Conservation (phyloP, 2,329 filamentous ascomycete species). For the Byssoonygena ceratinophila region DNA sequence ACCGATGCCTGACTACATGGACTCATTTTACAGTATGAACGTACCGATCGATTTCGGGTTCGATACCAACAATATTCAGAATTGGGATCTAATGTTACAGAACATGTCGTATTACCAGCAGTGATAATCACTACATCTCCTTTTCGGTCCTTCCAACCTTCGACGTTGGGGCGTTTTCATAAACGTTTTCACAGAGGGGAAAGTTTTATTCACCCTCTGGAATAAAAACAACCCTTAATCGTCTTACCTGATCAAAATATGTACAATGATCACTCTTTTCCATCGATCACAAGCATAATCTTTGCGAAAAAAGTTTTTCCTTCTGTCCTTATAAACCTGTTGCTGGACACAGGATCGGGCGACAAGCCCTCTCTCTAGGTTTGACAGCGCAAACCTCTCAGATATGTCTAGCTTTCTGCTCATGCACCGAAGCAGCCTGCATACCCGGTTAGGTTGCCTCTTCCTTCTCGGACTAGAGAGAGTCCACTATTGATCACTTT, state of each 20-base stretch:
- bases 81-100: not conserved
- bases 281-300: not conserved
- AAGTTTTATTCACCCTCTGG: not conserved
- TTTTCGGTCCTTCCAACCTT: not conserved
- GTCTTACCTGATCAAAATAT: not conserved
- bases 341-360: not conserved
- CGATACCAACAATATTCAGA: not conserved
- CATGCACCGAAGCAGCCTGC: not conserved
- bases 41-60: not conserved
- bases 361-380: not conserved
- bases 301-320: not conserved
- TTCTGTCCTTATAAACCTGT: not conserved
- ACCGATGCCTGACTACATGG: slow-evolving; percentile 1
- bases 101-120: not conserved
- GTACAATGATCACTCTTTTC: not conserved
- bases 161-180: not conserved
- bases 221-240: not conserved
- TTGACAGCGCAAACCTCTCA: not conserved
- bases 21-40: not conserved
- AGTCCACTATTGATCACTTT: no score
- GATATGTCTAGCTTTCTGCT: not conserved
- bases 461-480: no score
- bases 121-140: not conserved
- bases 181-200: not conserved
- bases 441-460: not conserved